Evolutionary conservation across 805 yeast species (phyloP), one percentile per base, ranked within the genome.

Genomic region (Myxozyma sirexii): DNA sequence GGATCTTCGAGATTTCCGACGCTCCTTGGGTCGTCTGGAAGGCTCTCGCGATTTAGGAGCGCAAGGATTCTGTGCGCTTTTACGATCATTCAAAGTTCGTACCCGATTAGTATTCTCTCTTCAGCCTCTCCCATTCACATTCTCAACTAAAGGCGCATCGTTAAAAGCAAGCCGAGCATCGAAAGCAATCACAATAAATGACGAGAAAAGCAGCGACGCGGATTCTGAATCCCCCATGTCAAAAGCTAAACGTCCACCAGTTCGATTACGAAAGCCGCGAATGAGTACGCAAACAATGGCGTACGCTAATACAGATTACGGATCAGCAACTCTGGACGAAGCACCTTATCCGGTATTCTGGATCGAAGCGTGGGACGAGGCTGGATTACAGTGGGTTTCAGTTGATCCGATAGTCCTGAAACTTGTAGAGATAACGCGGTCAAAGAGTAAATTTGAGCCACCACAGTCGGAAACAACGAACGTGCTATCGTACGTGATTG

Each of bases 321-420:
- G 47, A 10, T 21, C 53, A 1, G 48, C 54, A 4, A 33, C 31
- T n/a, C 15, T 63, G 17, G 60, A 54, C 23, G 67, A 63, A 24
- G 46, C 66, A 23, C 57, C 62, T 7, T 86, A 77, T 68, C 97
- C 97, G 0, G 79, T 91, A 0, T 91, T 86, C 69, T 94, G 99
- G 99, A 85, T 85, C 23, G 99, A 94, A 71, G 97, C 88, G 0
- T 93, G 96, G 96, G 92, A 93, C 70, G 80, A 81, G 52, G 82
- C 80, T 59, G 74, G 83, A 4, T 80, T 84, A 59, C 82, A 79
- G 51, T 93, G 97, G 96, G 80, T 91, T n/a, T 83, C 96, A 1
- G 79, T 91, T 1, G 99, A 94, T 68, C 94, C 97, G 0, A 76
- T 86, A 0, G 85, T 86, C 29, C 80, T 85, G 57, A 73, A 82